Percentiles rank a stretch among this genome's conserved stretches.
Conservation (phyloP, 805 yeast genomes). For the Isabelozyma rhagii region DNA sequence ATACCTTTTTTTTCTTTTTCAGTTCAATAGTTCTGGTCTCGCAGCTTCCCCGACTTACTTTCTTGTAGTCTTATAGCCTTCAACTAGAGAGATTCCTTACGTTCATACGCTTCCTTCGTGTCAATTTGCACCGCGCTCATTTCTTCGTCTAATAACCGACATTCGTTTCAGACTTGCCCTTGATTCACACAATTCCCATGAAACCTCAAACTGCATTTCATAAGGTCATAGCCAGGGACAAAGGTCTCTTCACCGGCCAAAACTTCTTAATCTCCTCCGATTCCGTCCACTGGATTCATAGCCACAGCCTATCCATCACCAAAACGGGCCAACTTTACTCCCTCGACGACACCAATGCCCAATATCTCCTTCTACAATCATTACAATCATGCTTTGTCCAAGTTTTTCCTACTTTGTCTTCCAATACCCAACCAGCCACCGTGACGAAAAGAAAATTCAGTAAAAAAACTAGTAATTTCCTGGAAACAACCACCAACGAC, state of each 20-base stretch:
- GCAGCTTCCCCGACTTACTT: too few relatives aligned
- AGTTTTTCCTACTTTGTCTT: conserved; percentile 23
- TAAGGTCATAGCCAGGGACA: conserved; percentile 27
- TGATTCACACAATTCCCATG: conserved; percentile 7
- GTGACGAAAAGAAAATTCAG: background rate
- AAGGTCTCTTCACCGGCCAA: conserved; percentile 31
- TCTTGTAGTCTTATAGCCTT: too few relatives aligned
- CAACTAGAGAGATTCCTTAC: background rate
- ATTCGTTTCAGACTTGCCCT: background rate
- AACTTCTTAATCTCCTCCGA: conserved; percentile 37
- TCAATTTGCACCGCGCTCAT: background rate
- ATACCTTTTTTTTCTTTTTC: too few relatives aligned
- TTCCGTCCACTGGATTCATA: conserved; percentile 32
- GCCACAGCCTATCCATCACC: conserved; percentile 25
- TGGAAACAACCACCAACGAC: conserved; percentile 2
- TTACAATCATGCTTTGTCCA: conserved; percentile 41
- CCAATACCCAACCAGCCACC: background rate
- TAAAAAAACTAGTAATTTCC: background rate
- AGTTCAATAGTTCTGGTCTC: too few relatives aligned
- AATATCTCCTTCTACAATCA: conserved; percentile 27
- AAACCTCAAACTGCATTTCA: conserved; percentile 24
- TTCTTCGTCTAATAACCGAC: background rate
- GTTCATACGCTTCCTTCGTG: background rate
- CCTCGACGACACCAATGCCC: conserved; percentile 25
- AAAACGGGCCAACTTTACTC: conserved; percentile 33